Percentiles rank a stretch among this genome's conserved stretches.
Conservation (phyloP, 768 basidiomycete species). For the Suillus plorans region DNA sequence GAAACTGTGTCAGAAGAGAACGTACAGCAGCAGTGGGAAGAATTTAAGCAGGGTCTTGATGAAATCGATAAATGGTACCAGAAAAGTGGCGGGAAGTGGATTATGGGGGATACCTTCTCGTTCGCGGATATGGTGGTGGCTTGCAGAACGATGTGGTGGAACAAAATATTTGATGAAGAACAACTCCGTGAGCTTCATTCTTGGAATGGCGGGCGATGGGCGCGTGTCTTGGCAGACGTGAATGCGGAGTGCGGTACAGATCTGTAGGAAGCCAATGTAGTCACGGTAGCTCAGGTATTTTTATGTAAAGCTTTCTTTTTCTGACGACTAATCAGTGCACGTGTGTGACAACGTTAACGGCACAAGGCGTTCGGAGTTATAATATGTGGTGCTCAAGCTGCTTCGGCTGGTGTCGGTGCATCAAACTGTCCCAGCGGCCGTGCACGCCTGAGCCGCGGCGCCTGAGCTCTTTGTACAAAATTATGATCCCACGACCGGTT, state of each 20-base stretch:
- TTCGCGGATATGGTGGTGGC: slow-evolving; percentile 7
- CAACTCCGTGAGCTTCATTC: slow-evolving; percentile 3
- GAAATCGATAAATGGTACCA: slow-evolving; percentile 5
- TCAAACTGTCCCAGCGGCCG: too few relatives aligned
- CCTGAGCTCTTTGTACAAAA: too few relatives aligned
- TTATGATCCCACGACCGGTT: too few relatives aligned
- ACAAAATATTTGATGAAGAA: slow-evolving; percentile 2
- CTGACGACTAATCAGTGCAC: too few relatives aligned
- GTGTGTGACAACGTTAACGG: too few relatives aligned
- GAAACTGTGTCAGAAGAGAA: neutral
- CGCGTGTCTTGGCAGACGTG: neutral
- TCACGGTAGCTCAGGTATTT: neutral
- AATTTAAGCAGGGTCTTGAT: slow-evolving; percentile 4
- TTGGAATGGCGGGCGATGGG: slow-evolving; percentile 10
- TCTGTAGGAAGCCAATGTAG: neutral
- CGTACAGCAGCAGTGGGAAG: neutral
- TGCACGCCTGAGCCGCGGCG: too few relatives aligned
- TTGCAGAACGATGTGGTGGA: slow-evolving; percentile 7
- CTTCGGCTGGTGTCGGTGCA: too few relatives aligned
- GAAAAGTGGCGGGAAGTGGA: slow-evolving; percentile 9
- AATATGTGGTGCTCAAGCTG: too few relatives aligned
- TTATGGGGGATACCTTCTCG: slow-evolving; percentile 7
- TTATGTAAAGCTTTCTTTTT: too few relatives aligned
- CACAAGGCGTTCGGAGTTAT: too few relatives aligned
- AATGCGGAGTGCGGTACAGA: slow-evolving; percentile 1